Conservation (phyloP, 805 yeast genomes). For the Candida schatavii region DNA sequence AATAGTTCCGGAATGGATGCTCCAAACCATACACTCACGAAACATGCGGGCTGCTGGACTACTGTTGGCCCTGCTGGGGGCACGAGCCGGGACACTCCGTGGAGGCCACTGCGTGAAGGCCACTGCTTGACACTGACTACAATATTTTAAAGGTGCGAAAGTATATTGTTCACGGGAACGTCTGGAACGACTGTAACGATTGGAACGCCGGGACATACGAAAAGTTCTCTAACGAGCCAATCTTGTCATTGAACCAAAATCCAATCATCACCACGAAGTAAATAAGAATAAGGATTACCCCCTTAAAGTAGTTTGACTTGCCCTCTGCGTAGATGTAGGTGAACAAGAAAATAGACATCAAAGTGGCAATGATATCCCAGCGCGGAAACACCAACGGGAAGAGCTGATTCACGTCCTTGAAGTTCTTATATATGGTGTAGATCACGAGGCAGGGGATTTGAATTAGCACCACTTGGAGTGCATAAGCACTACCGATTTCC, state of each 20-base stretch:
- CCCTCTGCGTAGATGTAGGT: constrained; percentile 96
- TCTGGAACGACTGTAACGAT: too few relatives aligned
- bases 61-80: too few relatives aligned
- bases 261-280: constrained; percentile 77
- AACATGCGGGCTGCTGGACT: too few relatives aligned
- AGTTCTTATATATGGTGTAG: constrained; percentile 54
- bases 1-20: too few relatives aligned
- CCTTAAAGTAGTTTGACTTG: constrained; percentile 93
- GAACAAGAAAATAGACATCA: constrained; percentile 83
- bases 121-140: too few relatives aligned
- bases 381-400: constrained; percentile 88
- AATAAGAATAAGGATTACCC: constrained; percentile 77
- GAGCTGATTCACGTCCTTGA: constrained; percentile 43
- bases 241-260: constrained; percentile 60
- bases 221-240: constrained; percentile 25
- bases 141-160: too few relatives aligned
- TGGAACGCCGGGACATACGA: too few relatives aligned
- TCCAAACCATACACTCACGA: too few relatives aligned
- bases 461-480: constrained; percentile 87
- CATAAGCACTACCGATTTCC: constrained; percentile 98
- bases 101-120: too few relatives aligned
- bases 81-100: too few relatives aligned
- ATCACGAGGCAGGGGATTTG: constrained; percentile 91
- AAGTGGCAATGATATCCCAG: constrained; percentile 89
- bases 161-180: too few relatives aligned